Evolutionary conservation across 2,329 filamentous ascomycete species (phyloP).

Genomic region (Fusarium papillatum): DNA sequence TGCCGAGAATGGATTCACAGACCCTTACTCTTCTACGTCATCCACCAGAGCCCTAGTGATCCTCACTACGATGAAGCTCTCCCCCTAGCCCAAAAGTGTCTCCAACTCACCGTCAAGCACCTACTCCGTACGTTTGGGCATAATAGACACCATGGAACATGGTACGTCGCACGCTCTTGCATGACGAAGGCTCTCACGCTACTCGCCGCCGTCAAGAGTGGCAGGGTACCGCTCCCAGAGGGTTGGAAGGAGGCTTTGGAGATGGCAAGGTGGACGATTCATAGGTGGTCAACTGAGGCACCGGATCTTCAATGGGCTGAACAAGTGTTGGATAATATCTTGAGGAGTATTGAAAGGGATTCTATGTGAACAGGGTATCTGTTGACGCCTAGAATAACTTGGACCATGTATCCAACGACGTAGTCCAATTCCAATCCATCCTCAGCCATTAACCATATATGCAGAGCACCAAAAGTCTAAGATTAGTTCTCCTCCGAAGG

Average conservation of each 20-base stretch:
- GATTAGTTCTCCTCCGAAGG: not conserved
- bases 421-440: not conserved
- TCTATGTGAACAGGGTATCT: not conserved
- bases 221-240: not conserved
- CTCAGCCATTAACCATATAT: not conserved
- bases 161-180: not conserved
- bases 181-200: not conserved
- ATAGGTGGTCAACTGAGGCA: not conserved
- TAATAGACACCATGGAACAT: not conserved
- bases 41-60: not conserved
- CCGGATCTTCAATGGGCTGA: not conserved
- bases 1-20: slow-evolving; percentile 1
- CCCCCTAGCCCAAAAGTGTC: not conserved
- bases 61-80: not conserved
- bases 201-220: not conserved
- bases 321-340: not conserved
- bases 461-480: not conserved
- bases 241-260: slow-evolving; percentile 1
- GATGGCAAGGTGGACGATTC: not conserved
- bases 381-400: not conserved
- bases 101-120: not conserved
- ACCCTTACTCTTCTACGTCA: not conserved
- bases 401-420: not conserved
- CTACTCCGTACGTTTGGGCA: not conserved
- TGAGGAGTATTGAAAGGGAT: not conserved